Percentiles rank a stretch among this genome's conserved stretches.
These are phyloP conservation scores for Tuber brumale DNA, from an alignment of 495 filamentous ascomycete species.

Conservation along the genomic window DNA sequence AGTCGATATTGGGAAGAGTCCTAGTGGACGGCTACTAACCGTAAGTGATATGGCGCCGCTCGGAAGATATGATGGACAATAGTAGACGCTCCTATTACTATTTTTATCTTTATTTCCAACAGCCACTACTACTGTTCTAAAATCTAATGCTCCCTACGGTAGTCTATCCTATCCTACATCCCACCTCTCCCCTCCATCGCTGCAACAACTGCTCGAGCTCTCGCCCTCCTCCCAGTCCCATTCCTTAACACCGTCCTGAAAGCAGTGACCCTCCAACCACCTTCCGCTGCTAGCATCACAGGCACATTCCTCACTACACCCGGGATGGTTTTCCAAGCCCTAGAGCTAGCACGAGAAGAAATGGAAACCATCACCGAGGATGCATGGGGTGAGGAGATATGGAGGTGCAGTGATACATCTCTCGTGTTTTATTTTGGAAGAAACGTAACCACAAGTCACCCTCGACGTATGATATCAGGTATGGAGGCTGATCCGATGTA, in stretches of 20 bases:
- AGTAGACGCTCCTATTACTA: not conserved
- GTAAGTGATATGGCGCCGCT: constrained; percentile 40
- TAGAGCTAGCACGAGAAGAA: constrained; percentile 70
- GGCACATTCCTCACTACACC: constrained; percentile 56
- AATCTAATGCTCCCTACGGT: constrained; percentile 19
- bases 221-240: constrained; percentile 40
- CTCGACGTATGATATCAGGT: not conserved
- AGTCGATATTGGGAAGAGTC: constrained; percentile 62
- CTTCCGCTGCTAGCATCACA: constrained; percentile 56
- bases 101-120: not conserved
- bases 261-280: constrained; percentile 50
- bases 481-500: not conserved
- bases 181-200: constrained; percentile 53
- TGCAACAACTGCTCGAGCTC: constrained; percentile 48
- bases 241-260: constrained; percentile 48
- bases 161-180: constrained; percentile 47
- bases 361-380: constrained; percentile 69
- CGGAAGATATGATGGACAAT: not conserved
- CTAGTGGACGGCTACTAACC: constrained; percentile 55
- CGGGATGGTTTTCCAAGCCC: constrained; percentile 61
- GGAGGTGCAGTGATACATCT: constrained; percentile 51
- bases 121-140: not conserved
- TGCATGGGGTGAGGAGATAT: constrained; percentile 71
- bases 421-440: constrained; percentile 75
- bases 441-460: constrained; percentile 27